Evolutionary conservation across 768 basidiomycete genomes (phyloP).

Genomic region (Amylocystis lapponica): DNA sequence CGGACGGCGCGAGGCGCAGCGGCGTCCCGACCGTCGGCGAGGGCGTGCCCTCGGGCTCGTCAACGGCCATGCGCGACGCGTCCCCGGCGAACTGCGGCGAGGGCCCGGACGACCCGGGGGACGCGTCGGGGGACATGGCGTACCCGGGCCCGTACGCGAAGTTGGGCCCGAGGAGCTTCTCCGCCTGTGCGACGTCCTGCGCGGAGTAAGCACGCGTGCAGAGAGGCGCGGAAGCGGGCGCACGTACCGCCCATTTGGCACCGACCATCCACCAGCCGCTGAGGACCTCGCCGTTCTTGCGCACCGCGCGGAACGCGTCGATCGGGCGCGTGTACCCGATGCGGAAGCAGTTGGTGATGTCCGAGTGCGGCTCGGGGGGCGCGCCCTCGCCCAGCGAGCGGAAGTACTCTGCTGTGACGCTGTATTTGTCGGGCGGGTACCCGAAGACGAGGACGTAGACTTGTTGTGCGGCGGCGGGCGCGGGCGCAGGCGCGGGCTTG

Average conservation of each 20-base stretch:
- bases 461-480: constrained; percentile 31
- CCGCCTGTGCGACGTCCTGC: constrained; percentile 60
- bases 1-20: constrained; percentile 64
- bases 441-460: constrained; percentile 78
- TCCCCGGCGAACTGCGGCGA: constrained; percentile 37
- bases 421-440: constrained; percentile 80
- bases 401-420: constrained; percentile 67
- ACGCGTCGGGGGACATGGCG: constrained; percentile 14
- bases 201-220: background rate
- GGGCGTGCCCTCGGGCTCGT: constrained; percentile 26
- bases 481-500: constrained; percentile 17
- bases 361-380: constrained; percentile 59
- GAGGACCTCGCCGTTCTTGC: constrained; percentile 79
- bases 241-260: constrained; percentile 77
- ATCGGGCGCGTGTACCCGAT: constrained; percentile 68
- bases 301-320: constrained; percentile 72
- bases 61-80: constrained; percentile 12
- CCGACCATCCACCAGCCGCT: constrained; percentile 79
- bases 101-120: constrained; percentile 23
- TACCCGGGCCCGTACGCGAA: constrained; percentile 10
- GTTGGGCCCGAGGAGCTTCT: constrained; percentile 40
- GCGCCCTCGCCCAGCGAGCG: constrained; percentile 66
- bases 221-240: no score
- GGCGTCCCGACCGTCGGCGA: constrained; percentile 60
- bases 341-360: constrained; percentile 76